Conservation (phyloP, 2,329 filamentous ascomycete genomes). For the Phyllosticta capitalensis region DNA sequence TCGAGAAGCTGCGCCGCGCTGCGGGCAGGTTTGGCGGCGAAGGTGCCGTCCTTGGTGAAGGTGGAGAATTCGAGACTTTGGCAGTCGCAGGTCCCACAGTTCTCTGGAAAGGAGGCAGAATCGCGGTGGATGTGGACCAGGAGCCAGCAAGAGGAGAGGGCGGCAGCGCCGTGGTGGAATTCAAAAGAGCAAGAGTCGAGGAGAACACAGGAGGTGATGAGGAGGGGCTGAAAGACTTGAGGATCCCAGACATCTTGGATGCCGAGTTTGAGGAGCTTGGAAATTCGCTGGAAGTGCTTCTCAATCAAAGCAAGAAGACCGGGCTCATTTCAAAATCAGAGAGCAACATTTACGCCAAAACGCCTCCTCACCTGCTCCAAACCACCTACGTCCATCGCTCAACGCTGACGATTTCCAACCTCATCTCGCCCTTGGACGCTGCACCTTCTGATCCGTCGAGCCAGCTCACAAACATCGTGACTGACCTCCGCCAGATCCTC, state of each 20-base stretch:
- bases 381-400: constrained; percentile 13
- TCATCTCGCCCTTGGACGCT: constrained; percentile 11
- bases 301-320: constrained; percentile 13
- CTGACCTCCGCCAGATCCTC: constrained; percentile 23
- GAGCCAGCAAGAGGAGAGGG: constrained; percentile 57
- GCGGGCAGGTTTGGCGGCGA: constrained; percentile 59
- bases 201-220: constrained; percentile 28
- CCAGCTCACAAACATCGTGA: constrained; percentile 33
- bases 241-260: constrained; percentile 60
- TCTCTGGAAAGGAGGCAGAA: constrained; percentile 61
- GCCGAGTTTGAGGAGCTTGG: constrained; percentile 41
- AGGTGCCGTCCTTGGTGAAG: constrained; percentile 77
- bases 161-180: constrained; percentile 63
- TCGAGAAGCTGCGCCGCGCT: constrained; percentile 41
- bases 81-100: constrained; percentile 67
- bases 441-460: constrained; percentile 11
- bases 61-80: constrained; percentile 92
- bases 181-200: constrained; percentile 49
- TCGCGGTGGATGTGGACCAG: constrained; percentile 54
- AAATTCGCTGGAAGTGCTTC: neutral
- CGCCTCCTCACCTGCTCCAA: neutral
- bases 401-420: constrained; percentile 40
- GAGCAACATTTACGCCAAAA: constrained; percentile 1
- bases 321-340: neutral
- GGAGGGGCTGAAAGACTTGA: constrained; percentile 26